Base-by-base conservation (phyloP, 2,329 filamentous ascomycete genomes). In the Curvularia sp. region DNA sequence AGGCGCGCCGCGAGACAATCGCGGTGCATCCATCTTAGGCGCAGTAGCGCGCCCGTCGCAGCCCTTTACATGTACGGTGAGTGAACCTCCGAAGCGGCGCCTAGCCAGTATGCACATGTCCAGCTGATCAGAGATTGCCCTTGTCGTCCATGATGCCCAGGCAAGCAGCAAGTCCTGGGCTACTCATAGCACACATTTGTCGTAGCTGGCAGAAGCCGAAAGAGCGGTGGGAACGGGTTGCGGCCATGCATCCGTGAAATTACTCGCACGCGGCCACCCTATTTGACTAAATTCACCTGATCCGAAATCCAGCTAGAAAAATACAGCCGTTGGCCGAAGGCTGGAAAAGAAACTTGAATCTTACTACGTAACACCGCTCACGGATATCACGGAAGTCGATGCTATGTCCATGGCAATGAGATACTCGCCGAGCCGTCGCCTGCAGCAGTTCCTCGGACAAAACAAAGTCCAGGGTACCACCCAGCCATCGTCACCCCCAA, bases 181-280 rank as follows among this genome's bases (percentile, higher is more conserved):
- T 53, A 52, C 52, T 62, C 53, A 31, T 55, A 43, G 31, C 31
- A 53, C 52, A 49, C 18, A n/a, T 28, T n/a, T 12, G 28, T 55
- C 50, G 54, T 60, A 24, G 47, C n/a, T 30, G 57, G 47, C 52
- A 53, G 39, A 42, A 42, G 28, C 30, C 50, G 59, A 67, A 69
- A 68, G 58, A 69, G 67, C 67, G 67, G 67, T 69, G 64, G 66
- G 57, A 63, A 39, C 35, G 35, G 28, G 15, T 22, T 9, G 46
- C 57, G 50, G 55, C 46, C 51, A 53, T 57, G 51, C 51, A 50
- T 49, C 51, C 53, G 24, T 33, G 33, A 52, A 43, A 57, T 53
- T 55, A 28, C 33, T 26, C 30, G 58, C 30, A 28, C 48, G 38
- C 51, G 24, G 33, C 48, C 53, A 31, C 41, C 53, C 49, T 31